Evolutionary conservation across 495 filamentous ascomycete species (phyloP), one percentile per base, ranked within the genome.

Genomic region (Talaromyces thailandensis): DNA sequence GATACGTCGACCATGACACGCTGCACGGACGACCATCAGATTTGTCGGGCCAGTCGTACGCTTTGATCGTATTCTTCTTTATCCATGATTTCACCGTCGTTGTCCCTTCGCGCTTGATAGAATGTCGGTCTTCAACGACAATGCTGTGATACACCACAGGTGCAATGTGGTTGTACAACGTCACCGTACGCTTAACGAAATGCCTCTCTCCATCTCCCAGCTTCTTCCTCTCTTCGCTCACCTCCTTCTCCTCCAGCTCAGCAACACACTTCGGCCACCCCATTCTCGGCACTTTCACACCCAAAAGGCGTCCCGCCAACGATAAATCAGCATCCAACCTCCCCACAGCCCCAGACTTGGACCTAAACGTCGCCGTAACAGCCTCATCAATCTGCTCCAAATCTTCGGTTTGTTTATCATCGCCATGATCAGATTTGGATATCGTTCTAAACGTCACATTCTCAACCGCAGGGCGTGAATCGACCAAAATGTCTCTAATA

Each of bases 1-100:
- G 73, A 64, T 84, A 84, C 2, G 76, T 77, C 1, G 71, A 65
- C 84, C 83, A 86, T 64, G 73, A 75, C 11, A 65, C 59, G 63
- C 81, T 74, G 7, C 76, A 76, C 4, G 58, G 57, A 52, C 69
- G 60, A 28, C 35, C 57, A 14, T 72, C 64, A 0, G 48, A 63
- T 24, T 63, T 58, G 1, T 75, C 74, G n/a, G 67, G 64, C 67
- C 73, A 80, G 0, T 68, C 74, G 60, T 84, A 84, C 0, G 73
- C 75, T 66, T 84, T 83, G 25, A 72, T 50, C 5, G 67, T 65
- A 62, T 73, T 68, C 25, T 64, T 76, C 29, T 73, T 68, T 31
- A 65, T 77, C 82, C 81, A 84, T 21, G 68, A 67, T 69, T 72
- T 75, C n/a, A 77, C 55, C 9, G 65, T 35, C 24, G 67, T 56